Conservation (phyloP, 192 early-diverging fungal genomes). For the Mortierella alpina region DNA sequence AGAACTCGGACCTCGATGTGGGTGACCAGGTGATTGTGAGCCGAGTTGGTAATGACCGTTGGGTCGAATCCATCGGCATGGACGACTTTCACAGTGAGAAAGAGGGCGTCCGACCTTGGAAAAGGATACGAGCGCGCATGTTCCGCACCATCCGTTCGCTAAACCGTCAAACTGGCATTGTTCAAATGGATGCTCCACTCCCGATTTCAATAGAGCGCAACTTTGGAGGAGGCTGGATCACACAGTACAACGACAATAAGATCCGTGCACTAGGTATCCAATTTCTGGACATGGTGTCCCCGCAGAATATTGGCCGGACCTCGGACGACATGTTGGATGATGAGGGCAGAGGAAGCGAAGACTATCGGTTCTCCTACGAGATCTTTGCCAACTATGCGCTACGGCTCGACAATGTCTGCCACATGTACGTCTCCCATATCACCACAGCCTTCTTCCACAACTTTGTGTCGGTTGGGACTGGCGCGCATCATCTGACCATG, state of each 20-base stretch:
- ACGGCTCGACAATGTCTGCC: conserved; percentile 42
- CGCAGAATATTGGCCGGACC: conserved; percentile 35
- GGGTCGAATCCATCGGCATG: conserved; percentile 60
- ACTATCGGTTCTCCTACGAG: conserved; percentile 59
- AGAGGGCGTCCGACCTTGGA: conserved; percentile 56
- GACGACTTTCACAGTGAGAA: conserved; percentile 42
- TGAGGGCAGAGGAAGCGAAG: conserved; percentile 48
- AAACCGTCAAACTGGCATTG: conserved; percentile 25
- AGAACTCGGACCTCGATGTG: conserved; percentile 1
- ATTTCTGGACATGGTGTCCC: conserved; percentile 50
- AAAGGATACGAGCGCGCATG: conserved; percentile 45
- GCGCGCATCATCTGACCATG: conserved; percentile 48
- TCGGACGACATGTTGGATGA: conserved; percentile 52
- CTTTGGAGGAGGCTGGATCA: conserved; percentile 57
- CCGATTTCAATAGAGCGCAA: conserved; percentile 42
- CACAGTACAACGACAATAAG: conserved; percentile 46
- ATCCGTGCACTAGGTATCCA: conserved; percentile 51
- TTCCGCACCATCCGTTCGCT: conserved; percentile 49
- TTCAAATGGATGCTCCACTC: conserved; percentile 56
- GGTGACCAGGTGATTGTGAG: conserved; percentile 56
- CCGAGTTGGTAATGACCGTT: conserved; percentile 52
- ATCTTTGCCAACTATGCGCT: conserved; percentile 60
- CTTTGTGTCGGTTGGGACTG: conserved; percentile 45
- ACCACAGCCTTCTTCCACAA: conserved; percentile 57
- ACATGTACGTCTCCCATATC: conserved; percentile 54